Evolutionary conservation across 768 basidiomycete species (phyloP), one percentile per base, ranked within the genome.

Genomic region (Pleurotus ostreatus): DNA sequence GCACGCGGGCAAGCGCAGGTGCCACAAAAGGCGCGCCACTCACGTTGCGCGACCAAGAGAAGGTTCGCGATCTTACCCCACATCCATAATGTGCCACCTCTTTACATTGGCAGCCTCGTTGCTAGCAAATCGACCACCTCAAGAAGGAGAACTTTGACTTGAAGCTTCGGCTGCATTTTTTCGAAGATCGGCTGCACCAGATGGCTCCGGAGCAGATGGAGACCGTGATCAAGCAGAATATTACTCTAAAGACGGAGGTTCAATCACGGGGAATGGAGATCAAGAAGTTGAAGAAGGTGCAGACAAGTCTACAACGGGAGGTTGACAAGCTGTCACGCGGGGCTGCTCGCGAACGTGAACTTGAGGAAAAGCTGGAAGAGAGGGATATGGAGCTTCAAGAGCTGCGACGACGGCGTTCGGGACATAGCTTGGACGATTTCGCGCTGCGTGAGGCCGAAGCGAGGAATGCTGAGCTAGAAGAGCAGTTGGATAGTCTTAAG

Each of bases 131-230:
- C 66, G 94, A 98, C 72, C 86, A 85, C 59, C 83, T 94, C 65
- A 94, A 96, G 75, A 97, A 95, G 69, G 95, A 98, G 69, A 96
- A 96, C 77, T 98, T 98, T 70, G 89, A 88, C 65, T 86, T 99
- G 67, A 97, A 98, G 70, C 82, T 98, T 51, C 91, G 94, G 57
- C 91, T 98, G 2, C 94, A 97, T 66, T 96, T 97, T 68, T 82
- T 97, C 43, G 92, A 98, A 70, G 94, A 98, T 65, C 87, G 92
- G 45, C 81, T 99, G 13, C 88, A 89, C 2, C 85, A 92, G 63
- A 84, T 94, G 47, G 89, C 91, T 0, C 93, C 94, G 0, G 94
- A 96, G 68, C 89, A 97, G 65, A 89, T 95, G 68, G 90, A 97
- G 64, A 88, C 89, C 4, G 90, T 89, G 3, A 81, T 93, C 56